Base-by-base conservation (phyloP, 148 eudicot genomes). In the Vaccinium macrocarpon region DNA sequence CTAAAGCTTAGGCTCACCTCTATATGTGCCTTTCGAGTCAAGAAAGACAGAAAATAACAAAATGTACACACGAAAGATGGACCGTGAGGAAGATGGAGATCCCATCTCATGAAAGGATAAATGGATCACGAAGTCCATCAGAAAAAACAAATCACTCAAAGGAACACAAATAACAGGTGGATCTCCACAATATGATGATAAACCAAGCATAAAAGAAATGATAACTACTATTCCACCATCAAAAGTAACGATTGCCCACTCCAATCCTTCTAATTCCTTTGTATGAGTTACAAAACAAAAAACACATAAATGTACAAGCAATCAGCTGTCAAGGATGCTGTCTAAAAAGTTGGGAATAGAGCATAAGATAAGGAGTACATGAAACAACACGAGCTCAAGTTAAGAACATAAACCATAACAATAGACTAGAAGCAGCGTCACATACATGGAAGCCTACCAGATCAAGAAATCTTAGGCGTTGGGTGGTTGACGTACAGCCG, bases 351-450 rank as follows among this genome's bases (percentile, higher is more conserved):
- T 42, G 78, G 78, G 78, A 14, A 74, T 42, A 74, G 11, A 62
- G 12, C 78, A 74, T 3, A 7, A 74, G 27, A 74, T 18, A 18
- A 74, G 52, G 49, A 38, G 14, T 68, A 49, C 23, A 18, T 16
- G 18, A 73, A 73, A 38, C 50, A 73, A 21, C 48, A 27, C 50
- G 49, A 42, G 78, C 78, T 18, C 53, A 76, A 76, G 51, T 10
- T 16, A 77, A 13, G 18, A 57, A 72, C 3, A 71, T 8, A 72
- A 80, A 16, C 1, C 6, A 72, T 50, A 71, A 66, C 35, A 72
- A 25, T 23, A 51, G 55, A 88, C 11, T 66, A 85, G 77, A 84
- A 70, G 32, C 76, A 70, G 77, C 62, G 62, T 19, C 77, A 19
- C 56, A 51, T 29, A 49, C 11, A 27, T 29, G 19, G 32, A 11